Conservation (phyloP, 768 basidiomycete species). For the Agrocybe praecox region DNA sequence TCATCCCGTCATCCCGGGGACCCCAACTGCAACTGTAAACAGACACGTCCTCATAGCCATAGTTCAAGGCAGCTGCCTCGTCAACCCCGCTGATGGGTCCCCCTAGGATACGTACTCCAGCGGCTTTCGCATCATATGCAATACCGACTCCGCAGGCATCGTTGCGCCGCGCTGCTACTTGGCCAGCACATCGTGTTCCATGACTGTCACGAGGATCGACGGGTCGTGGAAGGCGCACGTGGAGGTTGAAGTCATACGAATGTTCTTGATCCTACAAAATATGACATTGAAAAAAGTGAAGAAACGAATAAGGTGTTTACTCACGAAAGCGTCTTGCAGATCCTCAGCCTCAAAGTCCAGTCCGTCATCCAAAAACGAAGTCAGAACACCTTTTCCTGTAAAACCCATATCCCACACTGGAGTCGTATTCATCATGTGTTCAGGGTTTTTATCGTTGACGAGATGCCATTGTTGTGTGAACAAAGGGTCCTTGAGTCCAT, state of each 20-base stretch:
- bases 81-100: slow-evolving; percentile 93
- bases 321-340: slow-evolving; percentile 87
- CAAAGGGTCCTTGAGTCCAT: slow-evolving; percentile 78
- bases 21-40: slow-evolving; percentile 98
- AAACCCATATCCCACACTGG: slow-evolving; percentile 88
- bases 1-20: slow-evolving; percentile 88
- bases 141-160: slow-evolving; percentile 93
- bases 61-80: slow-evolving; percentile 94
- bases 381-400: slow-evolving; percentile 81
- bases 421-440: slow-evolving; percentile 89
- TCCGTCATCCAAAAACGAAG: slow-evolving; percentile 93
- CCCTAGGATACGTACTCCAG: slow-evolving; percentile 92
- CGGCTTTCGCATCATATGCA: slow-evolving; percentile 86
- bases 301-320: slow-evolving; percentile 31
- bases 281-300: slow-evolving; percentile 32
- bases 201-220: slow-evolving; percentile 88
- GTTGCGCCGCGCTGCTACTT: slow-evolving; percentile 91
- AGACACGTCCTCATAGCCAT: slow-evolving; percentile 86
- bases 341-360: slow-evolving; percentile 87
- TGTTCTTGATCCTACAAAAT: slow-evolving; percentile 71
- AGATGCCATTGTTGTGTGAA: slow-evolving; percentile 92
- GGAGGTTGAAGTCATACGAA: slow-evolving; percentile 96
- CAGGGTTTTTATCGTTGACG: slow-evolving; percentile 78
- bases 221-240: slow-evolving; percentile 82
- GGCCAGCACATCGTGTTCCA: slow-evolving; percentile 96